Evolutionary conservation across 106 monocot species (phyloP), one percentile per base, ranked within the genome.

Genomic region (Iris macrosiphon): DNA sequence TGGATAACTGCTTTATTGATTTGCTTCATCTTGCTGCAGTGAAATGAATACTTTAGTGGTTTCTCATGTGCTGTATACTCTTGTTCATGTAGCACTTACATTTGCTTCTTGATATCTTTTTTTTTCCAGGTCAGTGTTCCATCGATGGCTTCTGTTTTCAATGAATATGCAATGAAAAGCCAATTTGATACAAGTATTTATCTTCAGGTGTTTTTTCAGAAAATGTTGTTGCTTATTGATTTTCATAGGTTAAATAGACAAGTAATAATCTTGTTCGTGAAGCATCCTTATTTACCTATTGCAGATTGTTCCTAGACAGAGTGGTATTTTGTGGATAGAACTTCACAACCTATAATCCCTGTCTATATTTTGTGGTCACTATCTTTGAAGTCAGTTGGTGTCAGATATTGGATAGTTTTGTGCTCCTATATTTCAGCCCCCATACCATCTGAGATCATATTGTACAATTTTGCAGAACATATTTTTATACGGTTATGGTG

Each of bases 401-500:
- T 23, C 39, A 27, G 18, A 12, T 34, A 35, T 11, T 55, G 4
- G 13, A 34, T 12, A 0, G 7, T 55, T 55, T 10, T 4, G 18
- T 57, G 26, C 41, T 41, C 38, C 14, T 59, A 24, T 23, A 12
- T 6, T 27, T 31, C 31, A 32, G 1, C 49, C 28, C 5, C 26
- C 0, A 18, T 7, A 54, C 38, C 27, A 38, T 34, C 7, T 15
- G 11, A 57, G 24, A 51, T 66, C 65, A 49, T 40, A 10, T 49
- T 49, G 8, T 54, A 22, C 13, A 15, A 41, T 48, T n/a, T 19
- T 74, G 65, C 79, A 95, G 95, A 95, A 95, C 57, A 64, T 95
- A 57, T 95, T 95, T 63, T 65, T 95, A 41, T 95, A 95, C 69
- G 95, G 95, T 14, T 95, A 95, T 82, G 95, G 95, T 69, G 95